Conservation (phyloP, 176 grass and related monocot species). For the Rhipidocladum racemiflorum region DNA sequence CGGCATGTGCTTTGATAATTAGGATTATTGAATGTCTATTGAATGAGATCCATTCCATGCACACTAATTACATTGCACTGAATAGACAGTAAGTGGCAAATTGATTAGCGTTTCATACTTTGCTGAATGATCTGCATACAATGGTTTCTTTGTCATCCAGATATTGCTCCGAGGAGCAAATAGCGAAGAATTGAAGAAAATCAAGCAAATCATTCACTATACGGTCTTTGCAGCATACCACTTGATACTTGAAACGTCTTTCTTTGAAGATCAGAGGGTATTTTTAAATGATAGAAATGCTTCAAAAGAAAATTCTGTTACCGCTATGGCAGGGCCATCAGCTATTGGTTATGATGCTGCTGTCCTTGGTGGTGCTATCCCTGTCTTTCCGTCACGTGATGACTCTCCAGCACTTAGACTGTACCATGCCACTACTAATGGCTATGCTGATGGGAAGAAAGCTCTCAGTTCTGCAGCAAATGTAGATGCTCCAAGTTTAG, state of each 20-base stretch:
- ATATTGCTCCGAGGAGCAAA: conserved; percentile 76
- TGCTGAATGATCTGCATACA: conserved; percentile 5
- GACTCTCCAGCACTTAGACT: conserved; percentile 61
- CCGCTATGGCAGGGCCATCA: conserved; percentile 16
- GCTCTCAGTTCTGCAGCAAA: conserved; percentile 33
- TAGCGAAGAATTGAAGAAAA: conserved; percentile 74
- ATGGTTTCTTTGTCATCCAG: conserved; percentile 49
- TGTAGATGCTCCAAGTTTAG: conserved; percentile 18
- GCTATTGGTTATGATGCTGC: conserved; percentile 22
- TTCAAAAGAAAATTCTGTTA: conserved; percentile 34
- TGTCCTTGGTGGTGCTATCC: conserved; percentile 26
- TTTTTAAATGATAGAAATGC: conserved; percentile 52
- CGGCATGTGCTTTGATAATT: background rate
- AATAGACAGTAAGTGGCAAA: background rate
- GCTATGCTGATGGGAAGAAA: conserved; percentile 44
- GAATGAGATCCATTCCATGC: background rate
- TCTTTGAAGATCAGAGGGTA: conserved; percentile 79
- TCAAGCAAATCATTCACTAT: conserved; percentile 79
- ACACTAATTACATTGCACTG: background rate
- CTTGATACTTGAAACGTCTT: conserved; percentile 85
- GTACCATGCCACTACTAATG: conserved; percentile 50
- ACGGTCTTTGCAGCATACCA: conserved; percentile 84
- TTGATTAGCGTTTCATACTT: conserved; percentile 15
- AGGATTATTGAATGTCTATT: background rate
- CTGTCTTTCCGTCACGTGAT: conserved; percentile 34